A percentile compares a stretch with the other conserved stretches of the same genome.
Conservation (phyloP, 1,284 basidiomycete genomes). For the Coniferiporia sulphurascens region DNA sequence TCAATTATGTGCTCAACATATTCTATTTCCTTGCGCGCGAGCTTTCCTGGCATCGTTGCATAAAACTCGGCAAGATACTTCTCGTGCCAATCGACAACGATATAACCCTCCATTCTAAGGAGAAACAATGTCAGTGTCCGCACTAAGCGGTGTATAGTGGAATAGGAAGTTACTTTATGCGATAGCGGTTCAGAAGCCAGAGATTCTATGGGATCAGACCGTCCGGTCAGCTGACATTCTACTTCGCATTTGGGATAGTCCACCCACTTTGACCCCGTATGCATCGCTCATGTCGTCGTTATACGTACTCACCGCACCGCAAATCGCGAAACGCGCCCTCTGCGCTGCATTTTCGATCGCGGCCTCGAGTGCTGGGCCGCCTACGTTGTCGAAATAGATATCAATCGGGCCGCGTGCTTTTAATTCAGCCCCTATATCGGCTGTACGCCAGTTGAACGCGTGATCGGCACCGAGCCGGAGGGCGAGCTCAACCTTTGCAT, state of each 20-base stretch:
- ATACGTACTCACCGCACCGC: constrained; percentile 24
- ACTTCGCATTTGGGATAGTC: not conserved
- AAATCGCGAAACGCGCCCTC: constrained; percentile 55
- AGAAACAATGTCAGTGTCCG: constrained; percentile 33
- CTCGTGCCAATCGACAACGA: constrained; percentile 37
- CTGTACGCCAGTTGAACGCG: constrained; percentile 72
- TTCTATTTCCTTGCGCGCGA: constrained; percentile 56
- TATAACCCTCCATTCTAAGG: constrained; percentile 46
- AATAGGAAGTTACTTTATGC: not conserved
- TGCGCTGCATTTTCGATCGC: constrained; percentile 47
- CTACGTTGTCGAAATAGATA: constrained; percentile 55
- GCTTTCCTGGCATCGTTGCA: constrained; percentile 43
- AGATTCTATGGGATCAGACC: constrained; percentile 23
- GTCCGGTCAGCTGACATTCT: not conserved
- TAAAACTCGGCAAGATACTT: constrained; percentile 45
- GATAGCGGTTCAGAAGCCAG: constrained; percentile 39
- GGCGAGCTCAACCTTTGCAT: constrained; percentile 64
- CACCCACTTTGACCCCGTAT: constrained; percentile 23
- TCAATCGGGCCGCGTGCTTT: constrained; percentile 45
- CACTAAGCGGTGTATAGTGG: constrained; percentile 12
- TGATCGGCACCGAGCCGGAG: constrained; percentile 63
- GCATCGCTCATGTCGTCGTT: constrained; percentile 26
- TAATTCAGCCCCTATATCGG: constrained; percentile 46
- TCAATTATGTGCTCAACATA: constrained; percentile 49
- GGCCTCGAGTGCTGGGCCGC: constrained; percentile 61